Evolutionary conservation across 1,139 yeast species (phyloP).

Genomic region (Pichia sp.): DNA sequence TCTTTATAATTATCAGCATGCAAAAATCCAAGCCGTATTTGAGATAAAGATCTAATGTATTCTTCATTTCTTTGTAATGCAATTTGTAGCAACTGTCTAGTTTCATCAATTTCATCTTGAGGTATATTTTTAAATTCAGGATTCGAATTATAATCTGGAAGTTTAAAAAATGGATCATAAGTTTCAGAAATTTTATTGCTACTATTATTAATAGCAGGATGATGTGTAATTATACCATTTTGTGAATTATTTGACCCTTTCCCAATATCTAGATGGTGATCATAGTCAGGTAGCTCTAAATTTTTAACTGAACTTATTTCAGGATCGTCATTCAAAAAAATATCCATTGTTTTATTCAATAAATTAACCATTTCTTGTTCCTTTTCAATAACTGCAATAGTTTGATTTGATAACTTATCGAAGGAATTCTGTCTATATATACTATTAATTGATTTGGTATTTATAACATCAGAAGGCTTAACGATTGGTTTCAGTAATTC

Average conservation of each 20-base stretch:
- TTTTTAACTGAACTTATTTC: slow-evolving; percentile 55
- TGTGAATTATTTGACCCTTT: slow-evolving; percentile 18
- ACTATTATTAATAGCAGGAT: neutral
- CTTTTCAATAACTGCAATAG: slow-evolving; percentile 68
- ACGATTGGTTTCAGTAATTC: slow-evolving; percentile 69
- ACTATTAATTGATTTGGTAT: slow-evolving; percentile 61
- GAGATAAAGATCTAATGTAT: slow-evolving; percentile 69
- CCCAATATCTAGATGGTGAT: slow-evolving; percentile 46
- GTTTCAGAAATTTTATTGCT: neutral
- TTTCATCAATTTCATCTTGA: slow-evolving; percentile 54
- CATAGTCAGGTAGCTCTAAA: slow-evolving; percentile 61
- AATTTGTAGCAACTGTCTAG: slow-evolving; percentile 61
- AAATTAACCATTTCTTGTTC: slow-evolving; percentile 74
- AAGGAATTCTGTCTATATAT: slow-evolving; percentile 53
- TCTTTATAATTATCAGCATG: slow-evolving; percentile 71
- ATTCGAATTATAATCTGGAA: slow-evolving; percentile 42
- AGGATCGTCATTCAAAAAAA: slow-evolving; percentile 84
- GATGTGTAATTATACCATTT: neutral
- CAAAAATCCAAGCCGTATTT: slow-evolving; percentile 65
- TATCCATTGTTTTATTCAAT: slow-evolving; percentile 64
- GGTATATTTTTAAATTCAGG: slow-evolving; percentile 36
- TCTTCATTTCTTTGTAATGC: slow-evolving; percentile 87
- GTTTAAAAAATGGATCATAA: slow-evolving; percentile 56
- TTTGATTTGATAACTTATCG: slow-evolving; percentile 56
- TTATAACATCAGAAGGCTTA: slow-evolving; percentile 73